These are phyloP conservation scores for Pseudomassariella vexata DNA, from an alignment of 2,329 filamentous ascomycete genomes.

Conservation along the genomic window DNA sequence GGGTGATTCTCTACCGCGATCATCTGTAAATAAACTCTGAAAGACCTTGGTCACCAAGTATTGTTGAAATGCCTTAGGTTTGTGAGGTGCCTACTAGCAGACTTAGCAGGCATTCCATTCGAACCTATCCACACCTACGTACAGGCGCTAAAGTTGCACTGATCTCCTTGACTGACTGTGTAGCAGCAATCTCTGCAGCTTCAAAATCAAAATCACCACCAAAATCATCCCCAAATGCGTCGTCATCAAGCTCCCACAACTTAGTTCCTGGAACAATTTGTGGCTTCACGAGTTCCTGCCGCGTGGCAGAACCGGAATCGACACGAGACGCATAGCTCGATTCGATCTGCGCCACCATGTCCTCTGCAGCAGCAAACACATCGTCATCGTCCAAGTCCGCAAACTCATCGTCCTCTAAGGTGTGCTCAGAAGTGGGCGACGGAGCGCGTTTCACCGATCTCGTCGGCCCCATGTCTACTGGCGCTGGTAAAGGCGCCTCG, in stretches of 20 bases:
- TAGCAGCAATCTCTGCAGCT: conserved; percentile 66
- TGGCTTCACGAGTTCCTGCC: conserved; percentile 8
- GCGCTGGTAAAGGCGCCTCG: conserved; percentile 7
- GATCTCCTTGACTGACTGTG: conserved; percentile 48
- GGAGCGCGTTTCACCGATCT: conserved; percentile 6
- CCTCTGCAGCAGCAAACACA: conserved; percentile 42
- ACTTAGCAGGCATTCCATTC: conserved; percentile 52
- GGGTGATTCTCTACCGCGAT: conserved; percentile 49
- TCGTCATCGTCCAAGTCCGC: conserved; percentile 63
- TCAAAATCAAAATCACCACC: conserved; percentile 71
- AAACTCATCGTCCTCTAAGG: conserved; percentile 50
- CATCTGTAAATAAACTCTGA: conserved; percentile 61
- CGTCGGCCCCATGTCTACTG: conserved; percentile 12
- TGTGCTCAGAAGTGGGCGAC: conserved; percentile 9
- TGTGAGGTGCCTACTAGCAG: conserved; percentile 58
- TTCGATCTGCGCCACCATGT: conserved; percentile 30
- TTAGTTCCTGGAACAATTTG: conserved; percentile 27
- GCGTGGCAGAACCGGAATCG: conserved; percentile 11
- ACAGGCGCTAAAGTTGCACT: conserved; percentile 35
- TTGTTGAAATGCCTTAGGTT: conserved; percentile 73
- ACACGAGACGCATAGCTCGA: conserved; percentile 15
- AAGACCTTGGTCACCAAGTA: conserved; percentile 75
- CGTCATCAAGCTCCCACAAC: too few species aligned
- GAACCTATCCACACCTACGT: conserved; percentile 37
- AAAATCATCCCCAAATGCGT: conserved; percentile 66